phyloP scores from a whole-genome alignment of 106 monocot species.

The Phalaenopsis equestris region DNA sequence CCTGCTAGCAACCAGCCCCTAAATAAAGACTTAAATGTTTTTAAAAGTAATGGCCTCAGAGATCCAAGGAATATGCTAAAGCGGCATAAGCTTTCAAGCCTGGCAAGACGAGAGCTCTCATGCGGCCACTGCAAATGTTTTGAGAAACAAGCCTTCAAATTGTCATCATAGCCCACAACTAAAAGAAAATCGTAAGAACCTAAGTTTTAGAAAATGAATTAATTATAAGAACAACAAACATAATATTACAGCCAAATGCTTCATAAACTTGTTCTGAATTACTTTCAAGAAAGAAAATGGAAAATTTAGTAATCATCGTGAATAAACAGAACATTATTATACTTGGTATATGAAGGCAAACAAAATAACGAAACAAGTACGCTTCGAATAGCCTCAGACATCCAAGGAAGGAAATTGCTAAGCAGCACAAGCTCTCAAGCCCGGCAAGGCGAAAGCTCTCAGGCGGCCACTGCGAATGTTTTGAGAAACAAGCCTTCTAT shows the following conservation, averaged over 20 bases:
- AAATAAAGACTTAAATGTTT: no score
- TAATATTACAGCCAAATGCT: not conserved
- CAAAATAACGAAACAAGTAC: no score
- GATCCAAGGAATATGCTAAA: not conserved
- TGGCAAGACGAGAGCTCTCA: conserved; percentile 18
- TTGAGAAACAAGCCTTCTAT: conserved; percentile 19
- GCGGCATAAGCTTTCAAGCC: conserved; percentile 22
- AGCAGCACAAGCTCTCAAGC: conserved; percentile 33
- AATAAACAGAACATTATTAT: no score
- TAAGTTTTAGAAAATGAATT: not conserved
- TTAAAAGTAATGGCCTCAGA: no score
- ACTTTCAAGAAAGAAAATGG: no score
- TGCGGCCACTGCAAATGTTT: conserved; percentile 20
- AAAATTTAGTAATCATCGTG: not conserved
- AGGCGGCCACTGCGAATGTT: conserved; percentile 41
- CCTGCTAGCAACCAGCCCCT: no score
- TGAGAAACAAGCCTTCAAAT: not conserved
- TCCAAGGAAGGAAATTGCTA: conserved; percentile 6
- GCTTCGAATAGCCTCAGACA: not conserved
- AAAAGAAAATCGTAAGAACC: not conserved
- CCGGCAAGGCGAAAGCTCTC: conserved; percentile 37
- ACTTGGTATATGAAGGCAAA: no score
- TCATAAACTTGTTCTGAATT: no score
- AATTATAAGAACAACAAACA: not conserved
- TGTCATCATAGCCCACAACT: not conserved